Base-by-base conservation (phyloP, 2,329 filamentous ascomycete genomes). In the Microcyclospora tardicrescens region DNA sequence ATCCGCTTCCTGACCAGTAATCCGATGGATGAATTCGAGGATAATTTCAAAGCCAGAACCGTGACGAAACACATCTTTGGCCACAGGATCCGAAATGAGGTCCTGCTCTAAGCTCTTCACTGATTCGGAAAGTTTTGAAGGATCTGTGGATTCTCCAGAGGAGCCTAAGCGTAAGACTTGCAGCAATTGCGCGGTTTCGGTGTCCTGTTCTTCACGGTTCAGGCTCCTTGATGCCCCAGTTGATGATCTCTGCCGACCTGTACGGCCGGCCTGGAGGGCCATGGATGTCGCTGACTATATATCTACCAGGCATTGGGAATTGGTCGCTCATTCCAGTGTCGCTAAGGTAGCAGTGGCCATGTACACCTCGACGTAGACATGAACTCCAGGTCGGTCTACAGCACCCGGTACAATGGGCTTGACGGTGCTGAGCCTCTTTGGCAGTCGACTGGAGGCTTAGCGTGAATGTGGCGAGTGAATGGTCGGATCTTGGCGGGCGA, bases 61-160 rank as follows among this genome's bases (percentile, higher is more conserved):
- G 39, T 50, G 53, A 35, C 55, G 50, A 39, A 58, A 58, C 11
- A 43, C 49, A 42, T 56, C 54, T 40, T 52, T 52, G 27, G 48
- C 39, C 12, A 43, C 16, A 34, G 35, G 32, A 15, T 50, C 39
- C 12, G 42, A 32, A 30, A 29, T 33, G 13, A 55, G 37, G 32
- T 51, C 40, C 15, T 37, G 40, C 38, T 42, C 42, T 32, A 55
- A 40, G 40, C 45, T 40, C 28, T 37, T 40, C 35, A 46, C 46
- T 28, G 43, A 41, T n/a, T 40, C 38, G 16, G 15, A 14, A 13
- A 35, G 28, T 6, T 27, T 28, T 35, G 39, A 39, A 15, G 51
- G 36, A 15, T 41, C 45, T 35, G 33, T 14, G 13, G 40, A 33
- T 15, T 48, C 46, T 16, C 43, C 43, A 34, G 37, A 35, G 24